A percentile compares a stretch with the other conserved stretches of the same genome.
phyloP scores from a whole-genome alignment of 495 filamentous ascomycete species.

The Hypoxylon fragiforme region DNA sequence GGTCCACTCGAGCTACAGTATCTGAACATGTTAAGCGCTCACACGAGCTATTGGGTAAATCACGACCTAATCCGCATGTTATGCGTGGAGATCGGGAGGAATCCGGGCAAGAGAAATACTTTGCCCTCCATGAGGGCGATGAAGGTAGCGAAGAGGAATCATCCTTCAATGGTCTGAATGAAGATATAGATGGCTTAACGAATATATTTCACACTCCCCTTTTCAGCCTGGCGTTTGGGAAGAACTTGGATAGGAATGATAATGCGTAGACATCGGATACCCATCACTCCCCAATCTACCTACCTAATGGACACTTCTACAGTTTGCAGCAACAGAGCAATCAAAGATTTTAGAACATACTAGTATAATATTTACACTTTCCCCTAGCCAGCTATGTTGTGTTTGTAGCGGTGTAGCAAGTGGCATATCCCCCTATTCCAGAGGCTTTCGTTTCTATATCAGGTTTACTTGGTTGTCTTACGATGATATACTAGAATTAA shows the following conservation, averaged over 20 bases:
- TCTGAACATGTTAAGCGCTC: slow-evolving; percentile 95
- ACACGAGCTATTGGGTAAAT: slow-evolving; percentile 89
- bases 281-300: slow-evolving; percentile 16
- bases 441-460: too few relatives aligned
- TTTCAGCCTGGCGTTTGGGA: slow-evolving; percentile 23
- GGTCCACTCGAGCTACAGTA: slow-evolving; percentile 93
- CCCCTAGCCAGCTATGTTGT: too few relatives aligned
- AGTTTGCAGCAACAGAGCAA: slow-evolving; percentile 7
- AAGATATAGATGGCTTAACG: background rate
- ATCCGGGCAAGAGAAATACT: slow-evolving; percentile 67
- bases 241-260: slow-evolving; percentile 1
- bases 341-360: too few relatives aligned
- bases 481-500: too few relatives aligned
- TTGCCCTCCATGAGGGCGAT: slow-evolving; percentile 70
- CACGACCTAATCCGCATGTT: slow-evolving; percentile 84
- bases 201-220: slow-evolving; percentile 1
- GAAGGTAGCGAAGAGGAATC: slow-evolving; percentile 59
- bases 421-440: too few relatives aligned
- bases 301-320: slow-evolving; percentile 1
- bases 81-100: slow-evolving; percentile 82
- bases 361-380: too few relatives aligned
- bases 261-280: slow-evolving; percentile 33
- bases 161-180: slow-evolving; percentile 20
- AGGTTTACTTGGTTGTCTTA: too few relatives aligned
- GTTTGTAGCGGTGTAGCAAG: too few relatives aligned